These are phyloP conservation scores for Candida freyschussii DNA, from an alignment of 1,139 yeast species.

Conservation along the genomic window DNA sequence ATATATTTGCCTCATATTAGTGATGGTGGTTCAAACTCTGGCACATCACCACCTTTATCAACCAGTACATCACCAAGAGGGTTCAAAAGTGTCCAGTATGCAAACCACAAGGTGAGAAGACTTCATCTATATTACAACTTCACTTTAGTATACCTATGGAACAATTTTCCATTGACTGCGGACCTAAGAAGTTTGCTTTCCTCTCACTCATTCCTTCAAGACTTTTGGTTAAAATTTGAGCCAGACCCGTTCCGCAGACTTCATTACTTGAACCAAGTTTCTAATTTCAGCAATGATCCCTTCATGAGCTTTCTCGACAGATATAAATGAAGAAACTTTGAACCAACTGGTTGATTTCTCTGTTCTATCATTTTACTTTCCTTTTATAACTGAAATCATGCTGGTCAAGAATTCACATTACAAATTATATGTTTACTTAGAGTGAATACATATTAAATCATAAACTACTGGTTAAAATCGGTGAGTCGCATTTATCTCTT, in stretches of 20 bases:
- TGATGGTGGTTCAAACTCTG: slow-evolving; percentile 7
- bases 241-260: slow-evolving; percentile 12
- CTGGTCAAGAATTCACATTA: too few relatives aligned
- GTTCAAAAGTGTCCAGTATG: slow-evolving; percentile 10
- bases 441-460: too few relatives aligned
- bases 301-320: slow-evolving; percentile 17
- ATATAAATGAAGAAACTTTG: background rate
- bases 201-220: slow-evolving; percentile 7
- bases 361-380: too few relatives aligned
- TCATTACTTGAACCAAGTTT: slow-evolving; percentile 4
- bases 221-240: slow-evolving; percentile 17
- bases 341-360: too few relatives aligned
- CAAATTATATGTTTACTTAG: too few relatives aligned
- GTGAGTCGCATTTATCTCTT: too few relatives aligned
- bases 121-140: slow-evolving; percentile 20
- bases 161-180: slow-evolving; percentile 6
- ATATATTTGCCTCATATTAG: slow-evolving; percentile 15
- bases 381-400: too few relatives aligned
- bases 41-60: slow-evolving; percentile 6
- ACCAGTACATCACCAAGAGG: too few relatives aligned
- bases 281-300: slow-evolving; percentile 16
- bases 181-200: slow-evolving; percentile 3
- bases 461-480: too few relatives aligned
- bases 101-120: slow-evolving; percentile 14
- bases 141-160: slow-evolving; percentile 10